phyloP scores from a whole-genome alignment of 371 early-diverging fungal species.

The Mortierella sp. region DNA sequence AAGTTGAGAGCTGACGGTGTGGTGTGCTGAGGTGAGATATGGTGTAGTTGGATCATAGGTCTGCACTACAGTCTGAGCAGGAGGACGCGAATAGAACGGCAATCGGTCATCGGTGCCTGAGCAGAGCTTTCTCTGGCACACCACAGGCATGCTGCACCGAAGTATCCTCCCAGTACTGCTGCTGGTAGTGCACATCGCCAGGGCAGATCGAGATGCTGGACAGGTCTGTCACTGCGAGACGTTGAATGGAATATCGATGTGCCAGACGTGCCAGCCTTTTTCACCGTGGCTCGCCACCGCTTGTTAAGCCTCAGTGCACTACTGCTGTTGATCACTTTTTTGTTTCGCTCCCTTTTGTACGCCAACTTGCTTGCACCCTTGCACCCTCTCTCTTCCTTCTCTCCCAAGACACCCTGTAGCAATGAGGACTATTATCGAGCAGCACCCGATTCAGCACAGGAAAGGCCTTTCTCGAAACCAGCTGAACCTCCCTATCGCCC shows the following conservation, averaged over 20 bases:
- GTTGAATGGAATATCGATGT: conserved; percentile 29
- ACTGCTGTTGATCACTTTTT: background rate
- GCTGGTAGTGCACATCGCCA: background rate
- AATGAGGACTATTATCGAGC: conserved; percentile 18
- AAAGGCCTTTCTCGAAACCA: conserved; percentile 27
- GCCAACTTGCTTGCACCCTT: background rate
- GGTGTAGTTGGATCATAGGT: too few species aligned
- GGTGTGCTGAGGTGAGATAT: too few species aligned
- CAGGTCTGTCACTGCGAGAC: conserved; percentile 8
- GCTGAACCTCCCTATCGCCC: conserved; percentile 36
- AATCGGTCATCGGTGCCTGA: too few species aligned
- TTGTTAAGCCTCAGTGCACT: background rate
- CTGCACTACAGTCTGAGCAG: too few species aligned
- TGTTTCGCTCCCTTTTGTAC: background rate
- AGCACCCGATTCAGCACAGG: conserved; percentile 6
- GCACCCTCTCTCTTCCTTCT: too few species aligned
- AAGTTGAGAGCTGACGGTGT: background rate
- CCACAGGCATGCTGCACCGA: background rate
- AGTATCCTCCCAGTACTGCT: background rate
- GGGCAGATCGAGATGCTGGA: conserved; percentile 6
- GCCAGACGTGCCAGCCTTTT: background rate
- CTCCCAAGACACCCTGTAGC: background rate
- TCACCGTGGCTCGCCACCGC: background rate
- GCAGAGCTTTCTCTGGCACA: too few species aligned
- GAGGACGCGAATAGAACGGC: too few species aligned